Conservation (phyloP, 2,329 filamentous ascomycete genomes). For the Lachnum nothofagi region DNA sequence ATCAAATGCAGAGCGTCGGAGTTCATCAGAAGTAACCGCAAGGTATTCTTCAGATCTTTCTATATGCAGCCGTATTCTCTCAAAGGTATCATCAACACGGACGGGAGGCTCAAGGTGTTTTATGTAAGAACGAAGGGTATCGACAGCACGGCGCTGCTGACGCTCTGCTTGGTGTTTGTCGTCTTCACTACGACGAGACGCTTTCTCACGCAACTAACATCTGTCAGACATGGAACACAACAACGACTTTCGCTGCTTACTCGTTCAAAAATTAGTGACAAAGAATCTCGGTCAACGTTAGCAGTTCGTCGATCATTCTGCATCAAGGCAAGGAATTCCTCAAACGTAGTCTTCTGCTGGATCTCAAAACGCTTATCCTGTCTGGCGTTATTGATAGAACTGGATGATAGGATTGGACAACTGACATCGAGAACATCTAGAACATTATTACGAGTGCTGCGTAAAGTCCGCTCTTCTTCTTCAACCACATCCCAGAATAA, state of each 20-base stretch:
- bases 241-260: conserved; percentile 39
- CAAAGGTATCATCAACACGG: conserved; percentile 73
- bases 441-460: conserved; percentile 74
- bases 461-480: conserved; percentile 83
- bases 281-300: conserved; percentile 74
- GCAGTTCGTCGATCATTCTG: conserved; percentile 82
- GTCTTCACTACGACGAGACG: conserved; percentile 74
- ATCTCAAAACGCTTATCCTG: conserved; percentile 91
- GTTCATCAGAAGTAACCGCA: conserved; percentile 75
- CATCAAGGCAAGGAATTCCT: conserved; percentile 81
- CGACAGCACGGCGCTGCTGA: conserved; percentile 76
- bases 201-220: conserved; percentile 73
- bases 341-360: conserved; percentile 76
- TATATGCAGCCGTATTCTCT: conserved; percentile 75
- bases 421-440: conserved; percentile 83
- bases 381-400: conserved; percentile 34
- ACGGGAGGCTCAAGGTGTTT: conserved; percentile 88
- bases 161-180: conserved; percentile 78
- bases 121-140: conserved; percentile 77
- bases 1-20: conserved; percentile 79
- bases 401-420: conserved; percentile 13
- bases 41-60: conserved; percentile 79
- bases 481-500: conserved; percentile 95
- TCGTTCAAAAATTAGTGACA: conserved; percentile 79
- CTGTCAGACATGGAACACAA: conserved; percentile 20